Conservation (phyloP, 2,329 filamentous ascomycete genomes). For the Microdochium paspali region DNA sequence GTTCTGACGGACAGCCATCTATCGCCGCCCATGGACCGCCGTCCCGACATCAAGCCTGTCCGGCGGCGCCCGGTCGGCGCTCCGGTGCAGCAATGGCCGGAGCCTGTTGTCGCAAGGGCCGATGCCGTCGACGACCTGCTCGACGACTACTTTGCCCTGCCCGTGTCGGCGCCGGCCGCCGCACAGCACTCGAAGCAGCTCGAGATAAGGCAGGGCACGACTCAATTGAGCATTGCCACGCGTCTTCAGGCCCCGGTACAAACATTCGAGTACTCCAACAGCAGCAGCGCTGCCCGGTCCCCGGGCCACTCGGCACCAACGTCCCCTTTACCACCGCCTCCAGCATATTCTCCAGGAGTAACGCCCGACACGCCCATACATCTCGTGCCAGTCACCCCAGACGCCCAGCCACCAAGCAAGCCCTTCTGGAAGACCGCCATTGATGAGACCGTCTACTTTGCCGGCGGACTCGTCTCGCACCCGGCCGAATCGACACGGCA, state of each 20-base stretch:
- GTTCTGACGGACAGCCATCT: no score
- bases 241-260: neutral
- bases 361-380: neutral
- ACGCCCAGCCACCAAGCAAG: neutral
- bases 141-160: neutral
- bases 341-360: neutral
- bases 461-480: slow-evolving; percentile 53
- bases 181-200: neutral
- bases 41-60: slow-evolving; percentile 71
- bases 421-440: slow-evolving; percentile 37
- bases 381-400: neutral
- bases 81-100: slow-evolving; percentile 42
- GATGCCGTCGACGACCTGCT: neutral
- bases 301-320: neutral
- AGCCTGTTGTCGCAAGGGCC: slow-evolving; percentile 28
- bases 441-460: slow-evolving; percentile 54
- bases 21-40: slow-evolving; percentile 41
- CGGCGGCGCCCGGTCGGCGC: slow-evolving; percentile 79
- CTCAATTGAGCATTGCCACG: neutral
- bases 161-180: neutral
- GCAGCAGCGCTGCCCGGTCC: neutral
- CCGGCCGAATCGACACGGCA: slow-evolving; percentile 57
- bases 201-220: neutral
- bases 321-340: neutral
- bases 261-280: no score